These are phyloP conservation scores for Thermothielavioides terrestris DNA, from an alignment of 495 filamentous ascomycete genomes.

Conservation along the genomic window DNA sequence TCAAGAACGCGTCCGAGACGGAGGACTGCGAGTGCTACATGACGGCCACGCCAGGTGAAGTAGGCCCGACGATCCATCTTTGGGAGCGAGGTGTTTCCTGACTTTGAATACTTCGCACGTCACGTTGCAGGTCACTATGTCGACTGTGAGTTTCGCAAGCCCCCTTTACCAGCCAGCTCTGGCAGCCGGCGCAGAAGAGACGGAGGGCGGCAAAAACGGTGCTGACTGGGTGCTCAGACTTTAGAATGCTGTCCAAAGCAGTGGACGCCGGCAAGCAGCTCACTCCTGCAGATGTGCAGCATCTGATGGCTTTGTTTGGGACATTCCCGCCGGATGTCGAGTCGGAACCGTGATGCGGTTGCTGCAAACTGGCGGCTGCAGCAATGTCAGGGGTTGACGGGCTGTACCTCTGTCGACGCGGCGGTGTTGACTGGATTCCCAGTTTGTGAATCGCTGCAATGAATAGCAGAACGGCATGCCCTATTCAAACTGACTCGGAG, in stretches of 20 bases:
- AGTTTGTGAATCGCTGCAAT: too few species aligned
- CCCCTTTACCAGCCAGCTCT: too few species aligned
- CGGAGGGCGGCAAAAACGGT: too few species aligned
- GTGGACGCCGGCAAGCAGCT: slow-evolving; percentile 16
- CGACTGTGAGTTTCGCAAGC: slow-evolving; percentile 21
- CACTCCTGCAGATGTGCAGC: slow-evolving; percentile 11
- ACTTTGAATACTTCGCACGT: too few species aligned
- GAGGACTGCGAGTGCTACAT: slow-evolving; percentile 48
- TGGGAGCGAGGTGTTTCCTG: background rate
- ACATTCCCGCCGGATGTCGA: slow-evolving; percentile 28
- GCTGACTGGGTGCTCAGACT: slow-evolving; percentile 17
- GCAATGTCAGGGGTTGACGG: too few species aligned
- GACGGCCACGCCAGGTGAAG: slow-evolving; percentile 42
- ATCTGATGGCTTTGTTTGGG: slow-evolving; percentile 30
- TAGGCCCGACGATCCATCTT: background rate
- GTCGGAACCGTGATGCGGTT: slow-evolving; percentile 18
- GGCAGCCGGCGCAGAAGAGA: background rate
- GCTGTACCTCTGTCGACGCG: too few species aligned
- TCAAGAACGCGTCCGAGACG: slow-evolving; percentile 42
- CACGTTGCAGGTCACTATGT: slow-evolving; percentile 19
- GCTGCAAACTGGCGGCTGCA: background rate
- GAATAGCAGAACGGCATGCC: too few species aligned
- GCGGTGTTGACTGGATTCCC: too few species aligned
- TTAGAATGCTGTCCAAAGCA: slow-evolving; percentile 27
- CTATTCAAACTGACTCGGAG: too few species aligned